These are phyloP conservation scores for Paracoccidioides lutzii DNA, from an alignment of 2,329 filamentous ascomycete genomes.

Conservation along the genomic window DNA sequence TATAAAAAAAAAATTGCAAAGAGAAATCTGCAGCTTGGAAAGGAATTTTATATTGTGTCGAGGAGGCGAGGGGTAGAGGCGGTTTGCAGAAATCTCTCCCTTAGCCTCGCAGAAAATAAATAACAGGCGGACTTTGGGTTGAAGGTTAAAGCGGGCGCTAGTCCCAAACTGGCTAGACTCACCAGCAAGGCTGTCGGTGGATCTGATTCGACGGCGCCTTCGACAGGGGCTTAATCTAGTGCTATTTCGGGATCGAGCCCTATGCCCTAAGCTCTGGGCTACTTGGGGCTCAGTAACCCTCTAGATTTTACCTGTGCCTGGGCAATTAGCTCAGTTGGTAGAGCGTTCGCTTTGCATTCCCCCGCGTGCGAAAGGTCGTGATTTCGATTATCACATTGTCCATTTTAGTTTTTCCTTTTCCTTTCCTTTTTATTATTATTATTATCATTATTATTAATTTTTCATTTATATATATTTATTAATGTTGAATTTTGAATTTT, in stretches of 20 bases:
- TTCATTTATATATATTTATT: background rate
- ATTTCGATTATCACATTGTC: constrained; percentile 18
- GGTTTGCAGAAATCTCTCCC: background rate
- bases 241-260: background rate
- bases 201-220: background rate
- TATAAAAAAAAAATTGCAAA: background rate
- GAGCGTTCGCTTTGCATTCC: constrained; percentile 18
- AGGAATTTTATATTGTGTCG: background rate
- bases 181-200: background rate
- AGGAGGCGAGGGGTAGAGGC: background rate
- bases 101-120: background rate
- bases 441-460: background rate
- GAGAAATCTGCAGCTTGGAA: background rate
- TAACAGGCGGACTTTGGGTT: background rate
- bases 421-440: constrained; percentile 4
- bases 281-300: no score
- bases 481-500: background rate
- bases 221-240: background rate
- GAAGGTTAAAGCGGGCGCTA: background rate
- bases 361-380: constrained; percentile 15
- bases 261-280: background rate
- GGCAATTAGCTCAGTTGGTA: constrained; percentile 17
- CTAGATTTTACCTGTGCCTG: background rate
- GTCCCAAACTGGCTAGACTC: background rate
- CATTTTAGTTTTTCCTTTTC: constrained; percentile 9